Base-by-base conservation (phyloP, 495 filamentous ascomycete genomes). In the Halenospora varia region DNA sequence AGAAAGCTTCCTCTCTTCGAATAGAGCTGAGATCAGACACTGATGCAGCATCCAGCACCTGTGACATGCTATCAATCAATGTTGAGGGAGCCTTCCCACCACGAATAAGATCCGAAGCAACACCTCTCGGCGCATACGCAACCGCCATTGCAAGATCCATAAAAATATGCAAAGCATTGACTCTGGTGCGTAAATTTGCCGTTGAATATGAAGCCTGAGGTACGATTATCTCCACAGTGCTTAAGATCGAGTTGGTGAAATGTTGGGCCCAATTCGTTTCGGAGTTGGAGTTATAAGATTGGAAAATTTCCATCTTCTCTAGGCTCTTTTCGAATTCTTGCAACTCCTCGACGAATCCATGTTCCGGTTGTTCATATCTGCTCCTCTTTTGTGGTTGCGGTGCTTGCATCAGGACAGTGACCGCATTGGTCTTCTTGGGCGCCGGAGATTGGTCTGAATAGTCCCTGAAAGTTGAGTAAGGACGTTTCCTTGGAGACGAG, bases 161-260 rank as follows among this genome's bases (percentile, higher is more conserved):
- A 6, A 57, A 26, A 22, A 20, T 20, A 23, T 51, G 46, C 25
- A 57, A 41, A 40, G 55, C 55, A 23, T 51, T 42, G 55, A 57
- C 41, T 20, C 42, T 49, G 4, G 55, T 57, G 4, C 42, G 25
- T 18, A 44, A 52, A 40, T 20, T 44, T 11, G 18, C 48, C 22
- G 25, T 42, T 29, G 11, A 25, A 23, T n/a, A 17, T 35, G 25
- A 46, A 18, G 17, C 25, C 25, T 42, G 19, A 15, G 10, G 41
- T 9, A 54, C 20, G 51, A 54, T 23, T 35, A 6, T 13, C 29
- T 35, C 29, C 29, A 6, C 29, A 4, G 13, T 35, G 29, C 6
- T 35, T 35, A 35, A 13, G 13, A 35, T 35, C 4, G 13, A 6
- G 13, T 35, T 35, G 4, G 29, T 35, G 29, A 35, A 35, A 4